Percentiles rank a stretch among this genome's conserved stretches.
Evolutionary conservation across 2,329 filamentous ascomycete genomes (phyloP).

Genomic region (Verticillium nubilum): DNA sequence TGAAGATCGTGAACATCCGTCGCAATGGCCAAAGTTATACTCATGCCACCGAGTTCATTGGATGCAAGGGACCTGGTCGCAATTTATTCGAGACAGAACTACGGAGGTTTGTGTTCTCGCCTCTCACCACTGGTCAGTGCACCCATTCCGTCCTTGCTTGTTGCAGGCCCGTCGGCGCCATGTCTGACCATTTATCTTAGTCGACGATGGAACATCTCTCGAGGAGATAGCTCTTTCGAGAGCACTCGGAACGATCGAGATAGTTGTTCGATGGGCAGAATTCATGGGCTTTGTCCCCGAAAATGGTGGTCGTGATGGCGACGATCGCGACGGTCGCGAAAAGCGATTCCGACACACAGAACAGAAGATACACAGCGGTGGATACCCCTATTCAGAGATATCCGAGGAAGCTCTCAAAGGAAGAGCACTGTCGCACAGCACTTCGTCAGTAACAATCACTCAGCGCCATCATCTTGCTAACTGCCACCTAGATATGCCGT

Average conservation of each 20-base stretch:
- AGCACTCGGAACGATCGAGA: constrained; percentile 20
- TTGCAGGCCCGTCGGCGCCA: background rate
- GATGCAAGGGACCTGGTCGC: background rate
- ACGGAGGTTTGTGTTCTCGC: constrained; percentile 18
- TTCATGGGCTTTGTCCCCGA: background rate
- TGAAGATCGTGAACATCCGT: background rate
- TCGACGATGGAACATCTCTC: constrained; percentile 15
- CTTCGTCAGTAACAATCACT: constrained; percentile 22
- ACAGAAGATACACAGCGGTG: background rate
- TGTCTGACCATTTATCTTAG: background rate
- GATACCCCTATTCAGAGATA: constrained; percentile 12
- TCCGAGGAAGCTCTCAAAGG: constrained; percentile 28
- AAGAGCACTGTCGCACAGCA: constrained; percentile 24
- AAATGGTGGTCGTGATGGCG: background rate
- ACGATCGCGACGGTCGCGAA: background rate
- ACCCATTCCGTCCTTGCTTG: background rate
- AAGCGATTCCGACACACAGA: no score
- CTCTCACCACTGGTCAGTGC: constrained; percentile 18
- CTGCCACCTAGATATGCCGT: background rate
- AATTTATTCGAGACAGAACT: constrained; percentile 3
- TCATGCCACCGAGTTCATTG: background rate
- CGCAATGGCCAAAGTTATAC: background rate
- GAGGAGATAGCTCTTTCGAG: constrained; percentile 10
- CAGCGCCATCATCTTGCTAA: background rate
- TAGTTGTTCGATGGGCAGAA: constrained; percentile 11